These are phyloP conservation scores for Phytophthora sojae DNA, from an alignment of 352 stramenopile genomes.

Conservation along the genomic window DNA sequence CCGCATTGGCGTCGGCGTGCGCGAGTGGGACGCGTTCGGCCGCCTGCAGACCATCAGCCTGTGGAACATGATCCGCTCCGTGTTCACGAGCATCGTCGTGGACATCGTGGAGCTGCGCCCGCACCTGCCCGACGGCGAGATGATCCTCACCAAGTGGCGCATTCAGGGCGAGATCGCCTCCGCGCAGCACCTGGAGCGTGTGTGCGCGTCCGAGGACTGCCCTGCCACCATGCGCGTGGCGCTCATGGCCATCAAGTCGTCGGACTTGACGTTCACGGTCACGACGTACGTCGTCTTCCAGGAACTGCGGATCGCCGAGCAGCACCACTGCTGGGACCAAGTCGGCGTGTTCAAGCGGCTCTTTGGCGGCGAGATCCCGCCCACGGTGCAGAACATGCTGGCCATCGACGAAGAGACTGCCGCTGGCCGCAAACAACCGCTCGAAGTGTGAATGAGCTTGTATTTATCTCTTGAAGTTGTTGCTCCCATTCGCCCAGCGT, in stretches of 20 bases:
- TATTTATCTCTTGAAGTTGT: conserved; percentile 29
- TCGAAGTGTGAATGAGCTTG: conserved; percentile 41
- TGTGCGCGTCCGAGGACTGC: conserved; percentile 77
- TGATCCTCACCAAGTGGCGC: conserved; percentile 88
- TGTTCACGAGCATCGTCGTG: conserved; percentile 79
- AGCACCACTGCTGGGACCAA: conserved; percentile 87
- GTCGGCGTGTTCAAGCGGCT: conserved; percentile 84
- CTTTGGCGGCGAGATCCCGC: conserved; percentile 78
- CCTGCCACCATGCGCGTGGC: conserved; percentile 70
- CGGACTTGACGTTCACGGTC: conserved; percentile 84
- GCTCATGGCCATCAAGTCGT: conserved; percentile 82
- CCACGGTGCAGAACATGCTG: conserved; percentile 63
- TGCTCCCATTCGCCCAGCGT: neutral
- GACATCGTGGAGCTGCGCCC: conserved; percentile 84
- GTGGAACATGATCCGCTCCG: conserved; percentile 84
- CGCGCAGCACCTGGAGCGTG: conserved; percentile 60
- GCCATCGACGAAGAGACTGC: conserved; percentile 55
- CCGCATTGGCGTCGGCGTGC: conserved; percentile 75
- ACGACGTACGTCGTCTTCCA: conserved; percentile 88
- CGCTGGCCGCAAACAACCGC: conserved; percentile 36
- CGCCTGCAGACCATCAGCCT: conserved; percentile 77
- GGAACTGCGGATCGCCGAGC: conserved; percentile 69
- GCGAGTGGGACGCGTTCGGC: conserved; percentile 82
- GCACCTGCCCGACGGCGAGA: conserved; percentile 78
- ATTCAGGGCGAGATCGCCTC: conserved; percentile 83